These are phyloP conservation scores for Lodderomyces metapsilosis DNA, from an alignment of 1,139 yeast species.

Conservation along the genomic window DNA sequence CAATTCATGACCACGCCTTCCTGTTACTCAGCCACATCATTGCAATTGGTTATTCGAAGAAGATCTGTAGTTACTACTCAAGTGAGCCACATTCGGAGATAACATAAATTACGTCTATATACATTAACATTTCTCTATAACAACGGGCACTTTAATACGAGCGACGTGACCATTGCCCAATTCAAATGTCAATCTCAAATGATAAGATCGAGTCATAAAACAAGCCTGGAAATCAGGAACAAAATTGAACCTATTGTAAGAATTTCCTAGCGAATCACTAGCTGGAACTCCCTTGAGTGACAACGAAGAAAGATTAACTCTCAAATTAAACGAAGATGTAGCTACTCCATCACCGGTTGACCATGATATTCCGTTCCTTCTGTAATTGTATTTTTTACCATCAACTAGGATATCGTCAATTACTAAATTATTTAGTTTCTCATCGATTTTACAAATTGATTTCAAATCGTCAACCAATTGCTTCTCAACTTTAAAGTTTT, in stretches of 20 bases:
- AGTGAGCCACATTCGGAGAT: no score
- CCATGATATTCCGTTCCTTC: constrained; percentile 8
- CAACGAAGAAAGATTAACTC: constrained; percentile 12
- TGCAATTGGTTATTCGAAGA: no score
- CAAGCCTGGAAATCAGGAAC: constrained; percentile 44
- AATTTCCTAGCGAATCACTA: constrained; percentile 2
- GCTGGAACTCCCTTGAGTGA: constrained; percentile 10
- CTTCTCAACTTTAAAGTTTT: constrained; percentile 29
- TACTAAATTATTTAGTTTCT: constrained; percentile 26
- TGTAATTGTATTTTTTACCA: constrained; percentile 8
- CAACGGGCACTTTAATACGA: constrained; percentile 33
- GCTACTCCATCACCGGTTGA: constrained; percentile 4
- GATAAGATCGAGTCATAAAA: constrained; percentile 34
- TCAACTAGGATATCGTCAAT: constrained; percentile 17
- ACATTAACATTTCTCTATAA: constrained; percentile 15
- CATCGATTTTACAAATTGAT: constrained; percentile 27
- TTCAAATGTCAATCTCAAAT: constrained; percentile 27
- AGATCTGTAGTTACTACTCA: no score
- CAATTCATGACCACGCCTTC: no score
- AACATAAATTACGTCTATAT: not conserved
- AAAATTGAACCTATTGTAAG: constrained; percentile 24
- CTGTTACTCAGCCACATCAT: no score
- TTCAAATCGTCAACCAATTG: constrained; percentile 32
- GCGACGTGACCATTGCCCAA: constrained; percentile 28
- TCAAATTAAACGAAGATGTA: constrained; percentile 11